A percentile compares a stretch with the other conserved stretches of the same genome.
Evolutionary conservation across 805 yeast genomes (phyloP).

Genomic region (Kodamaea fukazawae): DNA sequence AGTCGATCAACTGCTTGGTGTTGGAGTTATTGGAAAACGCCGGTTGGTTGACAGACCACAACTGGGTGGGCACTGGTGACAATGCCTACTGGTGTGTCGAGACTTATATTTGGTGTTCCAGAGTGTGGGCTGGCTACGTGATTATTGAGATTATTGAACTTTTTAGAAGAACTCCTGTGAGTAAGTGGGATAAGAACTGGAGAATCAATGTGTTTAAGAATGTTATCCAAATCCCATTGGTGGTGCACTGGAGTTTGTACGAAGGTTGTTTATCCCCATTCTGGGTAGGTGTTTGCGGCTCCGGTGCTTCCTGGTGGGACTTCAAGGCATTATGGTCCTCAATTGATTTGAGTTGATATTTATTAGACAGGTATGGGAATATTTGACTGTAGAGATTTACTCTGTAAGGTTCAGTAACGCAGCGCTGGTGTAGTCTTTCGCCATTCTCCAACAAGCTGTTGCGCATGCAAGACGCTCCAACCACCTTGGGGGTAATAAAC

Average conservation of each 20-base stretch:
- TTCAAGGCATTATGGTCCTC: conserved; percentile 36
- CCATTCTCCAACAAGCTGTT: too few relatives aligned
- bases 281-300: conserved; percentile 48
- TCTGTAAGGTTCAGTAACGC: too few relatives aligned
- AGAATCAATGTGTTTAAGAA: conserved; percentile 35
- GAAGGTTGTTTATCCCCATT: conserved; percentile 45
- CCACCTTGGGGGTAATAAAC: too few relatives aligned
- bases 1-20: conserved; percentile 39
- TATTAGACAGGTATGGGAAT: background rate
- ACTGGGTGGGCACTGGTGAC: conserved; percentile 42
- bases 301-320: conserved; percentile 44
- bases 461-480: too few relatives aligned
- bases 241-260: conserved; percentile 43
- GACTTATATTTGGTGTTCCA: conserved; percentile 43
- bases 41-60: conserved; percentile 46
- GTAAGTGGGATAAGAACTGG: conserved; percentile 38
- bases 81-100: conserved; percentile 42
- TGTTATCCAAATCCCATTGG: conserved; percentile 40
- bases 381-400: background rate
- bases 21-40: conserved; percentile 42
- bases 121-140: conserved; percentile 44
- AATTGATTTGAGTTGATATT: conserved; percentile 24
- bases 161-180: conserved; percentile 38
- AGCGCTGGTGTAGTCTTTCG: too few relatives aligned
- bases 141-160: conserved; percentile 39